Evolutionary conservation across 129 eudicot genomes (phyloP).

Genomic region (Oenanthe sinensis): DNA sequence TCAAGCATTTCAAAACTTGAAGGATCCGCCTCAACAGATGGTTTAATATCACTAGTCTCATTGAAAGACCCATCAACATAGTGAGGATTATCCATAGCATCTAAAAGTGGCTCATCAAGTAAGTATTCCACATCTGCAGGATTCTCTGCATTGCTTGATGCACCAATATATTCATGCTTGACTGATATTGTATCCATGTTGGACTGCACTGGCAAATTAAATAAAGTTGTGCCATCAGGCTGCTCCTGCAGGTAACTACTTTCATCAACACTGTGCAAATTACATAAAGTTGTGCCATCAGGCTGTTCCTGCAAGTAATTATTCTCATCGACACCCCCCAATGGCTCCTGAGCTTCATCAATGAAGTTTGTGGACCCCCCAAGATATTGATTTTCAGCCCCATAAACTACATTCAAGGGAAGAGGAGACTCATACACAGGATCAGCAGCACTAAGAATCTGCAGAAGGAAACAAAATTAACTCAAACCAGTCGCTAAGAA

Average conservation of each 20-base stretch:
- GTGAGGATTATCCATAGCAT: slow-evolving; percentile 32
- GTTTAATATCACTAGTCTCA: slow-evolving; percentile 53
- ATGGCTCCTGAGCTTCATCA: slow-evolving; percentile 19
- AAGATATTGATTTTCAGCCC: slow-evolving; percentile 24
- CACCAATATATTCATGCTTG: slow-evolving; percentile 45
- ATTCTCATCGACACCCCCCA: slow-evolving; percentile 22
- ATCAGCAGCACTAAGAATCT: slow-evolving; percentile 57
- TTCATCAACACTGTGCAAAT: slow-evolving; percentile 27
- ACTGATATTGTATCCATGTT: slow-evolving; percentile 37
- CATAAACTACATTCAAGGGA: slow-evolving; percentile 25
- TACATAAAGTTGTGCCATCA: slow-evolving; percentile 36
- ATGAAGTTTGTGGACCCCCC: slow-evolving; percentile 26
- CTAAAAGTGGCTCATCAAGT: slow-evolving; percentile 51
- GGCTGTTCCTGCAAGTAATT: slow-evolving; percentile 22
- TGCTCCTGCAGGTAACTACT: slow-evolving; percentile 19
- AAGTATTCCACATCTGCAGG: slow-evolving; percentile 41
- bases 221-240: slow-evolving; percentile 38
- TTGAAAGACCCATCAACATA: slow-evolving; percentile 48
- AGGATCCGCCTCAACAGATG: slow-evolving; percentile 31
- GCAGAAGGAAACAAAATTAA: slow-evolving; percentile 5
- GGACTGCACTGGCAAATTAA: slow-evolving; percentile 38
- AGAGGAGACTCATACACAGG: slow-evolving; percentile 33
- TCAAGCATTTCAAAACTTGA: slow-evolving; percentile 46
- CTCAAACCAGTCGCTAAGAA: neutral
- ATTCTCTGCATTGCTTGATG: slow-evolving; percentile 25